Percentiles rank a stretch among this genome's conserved stretches.
Conservation (phyloP, 2,329 filamentous ascomycete species). For the Dactylellina drechsleri region DNA sequence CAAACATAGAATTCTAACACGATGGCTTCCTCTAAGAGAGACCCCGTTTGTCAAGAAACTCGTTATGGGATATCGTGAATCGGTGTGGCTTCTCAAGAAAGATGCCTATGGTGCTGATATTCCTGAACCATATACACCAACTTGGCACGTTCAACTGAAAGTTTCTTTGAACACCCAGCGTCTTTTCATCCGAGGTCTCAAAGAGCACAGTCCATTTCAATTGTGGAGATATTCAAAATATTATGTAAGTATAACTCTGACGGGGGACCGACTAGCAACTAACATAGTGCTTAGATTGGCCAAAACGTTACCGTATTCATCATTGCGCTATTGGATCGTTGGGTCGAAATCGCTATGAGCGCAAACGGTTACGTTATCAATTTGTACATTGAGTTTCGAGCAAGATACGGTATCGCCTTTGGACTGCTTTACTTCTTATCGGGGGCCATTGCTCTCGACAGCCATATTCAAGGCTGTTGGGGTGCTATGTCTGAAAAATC, state of each 20-base stretch:
- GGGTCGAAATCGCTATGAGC: conserved; percentile 62
- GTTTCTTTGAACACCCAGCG: conserved; percentile 61
- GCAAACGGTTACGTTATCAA: conserved; percentile 58
- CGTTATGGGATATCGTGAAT: conserved; percentile 46
- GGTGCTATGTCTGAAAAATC: conserved; percentile 60
- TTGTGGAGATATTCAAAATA: conserved; percentile 61
- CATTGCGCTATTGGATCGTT: conserved; percentile 62
- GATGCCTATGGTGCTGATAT: conserved; percentile 58
- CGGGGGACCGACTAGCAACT: not conserved
- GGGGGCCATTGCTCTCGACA: conserved; percentile 62
- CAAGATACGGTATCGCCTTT: conserved; percentile 62
- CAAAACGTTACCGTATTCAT: conserved; percentile 62
- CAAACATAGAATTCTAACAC: conserved; percentile 23
- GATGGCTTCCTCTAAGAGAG: conserved; percentile 45
- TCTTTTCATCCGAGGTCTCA: conserved; percentile 61
- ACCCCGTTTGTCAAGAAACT: conserved; percentile 47
- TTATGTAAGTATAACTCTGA: conserved; percentile 55
- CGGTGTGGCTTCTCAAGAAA: conserved; percentile 61
- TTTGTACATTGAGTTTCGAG: conserved; percentile 60
- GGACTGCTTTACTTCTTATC: conserved; percentile 63
- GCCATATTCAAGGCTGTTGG: conserved; percentile 62
- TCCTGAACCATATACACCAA: conserved; percentile 60
- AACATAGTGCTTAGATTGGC: conserved; percentile 56
- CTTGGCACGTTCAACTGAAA: conserved; percentile 61
- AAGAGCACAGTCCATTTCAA: conserved; percentile 62